Evolutionary conservation across 805 yeast species (phyloP).

Genomic region (Yamadazyma insecticola): DNA sequence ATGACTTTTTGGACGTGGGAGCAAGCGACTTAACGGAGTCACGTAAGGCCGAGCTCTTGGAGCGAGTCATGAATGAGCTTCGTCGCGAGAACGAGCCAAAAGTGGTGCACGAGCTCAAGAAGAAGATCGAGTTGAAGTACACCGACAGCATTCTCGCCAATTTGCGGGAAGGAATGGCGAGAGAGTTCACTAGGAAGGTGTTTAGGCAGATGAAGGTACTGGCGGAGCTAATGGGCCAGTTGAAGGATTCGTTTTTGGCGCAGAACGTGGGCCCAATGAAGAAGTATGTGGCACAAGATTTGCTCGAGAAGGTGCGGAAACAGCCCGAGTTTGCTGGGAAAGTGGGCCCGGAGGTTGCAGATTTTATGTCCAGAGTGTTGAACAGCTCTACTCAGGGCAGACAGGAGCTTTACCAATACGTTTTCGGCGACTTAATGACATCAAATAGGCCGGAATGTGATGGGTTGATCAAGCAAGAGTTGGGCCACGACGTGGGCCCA

Average conservation of each 20-base stretch:
- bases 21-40: no score
- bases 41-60: constrained; percentile 5
- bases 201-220: constrained; percentile 11
- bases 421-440: no score
- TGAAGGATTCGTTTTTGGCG: constrained; percentile 11
- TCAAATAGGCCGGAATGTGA: no score
- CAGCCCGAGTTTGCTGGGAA: constrained; percentile 1
- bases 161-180: constrained; percentile 5
- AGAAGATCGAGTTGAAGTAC: constrained; percentile 2
- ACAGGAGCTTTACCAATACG: no score
- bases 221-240: constrained; percentile 9
- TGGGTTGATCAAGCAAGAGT: no score
- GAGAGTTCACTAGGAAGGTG: constrained; percentile 10
- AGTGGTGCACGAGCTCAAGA: constrained; percentile 7
- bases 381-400: no score
- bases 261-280: constrained; percentile 7
- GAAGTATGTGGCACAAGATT: constrained; percentile 11
- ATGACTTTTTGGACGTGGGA: no score
- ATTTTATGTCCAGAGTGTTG: no score
- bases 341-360: constrained; percentile 1
- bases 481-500: no score
- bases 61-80: constrained; percentile 7
- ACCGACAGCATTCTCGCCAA: constrained; percentile 1
- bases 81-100: constrained; percentile 8
- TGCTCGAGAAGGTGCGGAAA: constrained; percentile 7